Evolutionary conservation across 306 rosid species (phyloP), one percentile per base, ranked within the genome.

Genomic region (Abrus precatorius): DNA sequence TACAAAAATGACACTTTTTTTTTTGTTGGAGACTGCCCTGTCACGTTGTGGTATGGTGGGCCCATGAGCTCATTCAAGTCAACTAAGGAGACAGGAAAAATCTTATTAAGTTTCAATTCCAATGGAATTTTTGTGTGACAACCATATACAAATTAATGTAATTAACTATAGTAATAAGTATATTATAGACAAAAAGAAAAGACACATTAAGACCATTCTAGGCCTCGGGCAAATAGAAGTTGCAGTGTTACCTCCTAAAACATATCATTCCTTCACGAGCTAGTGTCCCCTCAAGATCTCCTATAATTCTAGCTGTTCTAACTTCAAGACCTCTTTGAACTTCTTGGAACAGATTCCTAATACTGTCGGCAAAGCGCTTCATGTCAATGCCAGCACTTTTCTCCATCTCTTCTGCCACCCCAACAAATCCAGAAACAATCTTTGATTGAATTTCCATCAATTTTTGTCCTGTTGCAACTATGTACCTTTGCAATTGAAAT

Each of bases 321-420:
- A 93, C 93, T 81, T 93, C 98, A 10, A 95, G 87, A 56, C 99
- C 99, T 86, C 92, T 93, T 75, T 95, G 99, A 47, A 93, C 96
- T 84, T 95, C 94, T 55, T 91, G 94, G 75, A 91, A 88, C 76
- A 93, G 84, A n/a, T 89, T 88, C 44, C 77, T 89, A 63, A 89
- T 82, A 33, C 90, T 86, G 45, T 88, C 92, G 12, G 92, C 88
- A 80, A 95, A 93, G 36, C 97, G 82, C 41, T 84, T 91, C 89
- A 90, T 85, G 89, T 93, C 97, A 10, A 91, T 90, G 63, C 93
- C 90, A 5, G 84, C 82, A n/a, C 85, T 88, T 84, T 88, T 88
- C 12, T 84, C 87, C 85, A 91, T 86, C 86, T 90, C 93, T 76
- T 90, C 90, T 2, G 91, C 89, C n/a, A 89, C 84, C 33, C 85